These are phyloP conservation scores for Coemansia javaensis DNA, from an alignment of 192 early-diverging fungal genomes.

Conservation along the genomic window DNA sequence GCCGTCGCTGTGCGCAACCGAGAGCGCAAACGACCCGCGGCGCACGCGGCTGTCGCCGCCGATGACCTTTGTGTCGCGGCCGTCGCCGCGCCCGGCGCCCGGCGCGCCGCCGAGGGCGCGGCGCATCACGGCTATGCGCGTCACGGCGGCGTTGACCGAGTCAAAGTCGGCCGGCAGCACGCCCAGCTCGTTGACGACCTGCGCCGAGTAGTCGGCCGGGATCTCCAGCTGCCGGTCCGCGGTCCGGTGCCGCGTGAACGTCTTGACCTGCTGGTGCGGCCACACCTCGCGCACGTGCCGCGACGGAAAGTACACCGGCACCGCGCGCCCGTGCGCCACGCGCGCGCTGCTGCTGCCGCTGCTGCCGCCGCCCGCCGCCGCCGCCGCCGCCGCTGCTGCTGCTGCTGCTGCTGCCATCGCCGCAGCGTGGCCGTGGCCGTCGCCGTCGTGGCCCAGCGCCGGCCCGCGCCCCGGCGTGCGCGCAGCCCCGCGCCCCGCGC, in stretches of 20 bases:
- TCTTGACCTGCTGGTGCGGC: conserved; percentile 35
- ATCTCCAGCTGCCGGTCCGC: conserved; percentile 6
- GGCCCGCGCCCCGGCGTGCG: not conserved
- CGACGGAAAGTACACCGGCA: conserved; percentile 29
- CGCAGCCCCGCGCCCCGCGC: not conserved
- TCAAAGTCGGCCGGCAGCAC: conserved; percentile 28
- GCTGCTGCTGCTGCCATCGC: not conserved
- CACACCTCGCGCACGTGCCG: conserved; percentile 27
- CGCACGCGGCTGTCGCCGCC: no score
- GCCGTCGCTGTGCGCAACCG: not conserved
- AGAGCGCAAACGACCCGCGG: no score
- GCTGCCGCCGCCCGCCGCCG: not conserved
- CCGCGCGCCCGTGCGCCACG: conserved; percentile 1
- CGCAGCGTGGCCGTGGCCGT: not conserved
- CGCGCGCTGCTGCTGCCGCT: conserved; percentile 1
- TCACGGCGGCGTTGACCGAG: conserved; percentile 42
- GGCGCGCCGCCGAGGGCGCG: conserved; percentile 1
- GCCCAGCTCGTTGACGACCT: conserved; percentile 29
- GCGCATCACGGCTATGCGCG: conserved; percentile 25
- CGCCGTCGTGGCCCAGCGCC: not conserved
- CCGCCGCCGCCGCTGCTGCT: not conserved
- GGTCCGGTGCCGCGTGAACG: conserved; percentile 8
- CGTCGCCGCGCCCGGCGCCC: conserved; percentile 5
- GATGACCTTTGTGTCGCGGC: not conserved
- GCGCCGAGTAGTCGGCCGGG: conserved; percentile 16